A percentile compares a stretch with the other conserved stretches of the same genome.
These are phyloP conservation scores for Coelastrella sp. DNA, from an alignment of 139 green algal genomes.

Conservation along the genomic window DNA sequence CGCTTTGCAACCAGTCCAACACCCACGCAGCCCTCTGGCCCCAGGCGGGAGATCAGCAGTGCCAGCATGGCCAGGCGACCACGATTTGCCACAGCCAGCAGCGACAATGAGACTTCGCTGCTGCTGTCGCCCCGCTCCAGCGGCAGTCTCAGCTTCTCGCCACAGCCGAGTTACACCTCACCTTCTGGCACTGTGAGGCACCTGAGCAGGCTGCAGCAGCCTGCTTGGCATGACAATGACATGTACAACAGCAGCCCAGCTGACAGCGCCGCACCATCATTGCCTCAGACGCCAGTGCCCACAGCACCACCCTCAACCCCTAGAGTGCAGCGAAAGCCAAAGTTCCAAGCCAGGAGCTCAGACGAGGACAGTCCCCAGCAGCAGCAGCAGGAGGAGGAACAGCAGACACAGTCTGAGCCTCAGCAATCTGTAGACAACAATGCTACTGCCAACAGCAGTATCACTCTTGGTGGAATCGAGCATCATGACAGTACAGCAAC, in stretches of 20 bases:
- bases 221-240: background rate
- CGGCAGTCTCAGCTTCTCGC: background rate
- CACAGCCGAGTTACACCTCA: background rate
- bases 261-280: background rate
- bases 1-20: too few species aligned
- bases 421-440: too few species aligned
- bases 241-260: background rate
- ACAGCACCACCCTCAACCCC: slow-evolving; percentile 6
- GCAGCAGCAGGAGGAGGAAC: background rate
- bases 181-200: background rate
- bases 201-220: slow-evolving; percentile 31
- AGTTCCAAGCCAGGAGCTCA: background rate
- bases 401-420: too few species aligned
- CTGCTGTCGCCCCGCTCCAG: background rate
- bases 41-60: background rate
- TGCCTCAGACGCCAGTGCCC: background rate
- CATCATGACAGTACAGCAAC: background rate
- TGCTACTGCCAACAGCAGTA: too few species aligned
- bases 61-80: background rate
- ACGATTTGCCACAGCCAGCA: background rate
- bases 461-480: too few species aligned
- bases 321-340: background rate
- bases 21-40: too few species aligned
- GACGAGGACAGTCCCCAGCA: background rate
- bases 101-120: background rate